Percentiles rank a stretch among this genome's conserved stretches.
Conservation (phyloP, 805 yeast species). For the Maudiozyma turicensis region DNA sequence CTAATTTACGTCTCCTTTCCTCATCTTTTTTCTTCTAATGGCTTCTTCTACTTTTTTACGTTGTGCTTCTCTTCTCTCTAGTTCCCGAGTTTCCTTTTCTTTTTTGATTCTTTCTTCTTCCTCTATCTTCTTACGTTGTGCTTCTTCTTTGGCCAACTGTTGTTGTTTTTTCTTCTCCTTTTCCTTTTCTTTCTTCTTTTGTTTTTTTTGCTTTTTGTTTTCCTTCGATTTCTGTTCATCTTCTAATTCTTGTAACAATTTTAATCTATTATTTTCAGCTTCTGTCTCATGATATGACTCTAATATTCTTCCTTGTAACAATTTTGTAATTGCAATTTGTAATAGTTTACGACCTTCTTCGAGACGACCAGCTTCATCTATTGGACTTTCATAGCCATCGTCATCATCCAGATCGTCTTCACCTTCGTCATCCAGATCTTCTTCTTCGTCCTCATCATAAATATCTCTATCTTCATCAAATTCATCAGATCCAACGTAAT, state of each 20-base stretch:
- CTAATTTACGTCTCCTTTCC: constrained; percentile 32
- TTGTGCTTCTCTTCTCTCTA: constrained; percentile 32
- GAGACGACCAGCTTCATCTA: constrained; percentile 55
- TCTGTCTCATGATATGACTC: constrained; percentile 70
- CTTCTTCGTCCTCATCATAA: constrained; percentile 7
- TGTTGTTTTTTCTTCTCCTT: constrained; percentile 58
- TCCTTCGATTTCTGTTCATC: constrained; percentile 57
- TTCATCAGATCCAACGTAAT: neutral
- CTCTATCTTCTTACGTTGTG: constrained; percentile 44
- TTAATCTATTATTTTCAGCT: constrained; percentile 62
- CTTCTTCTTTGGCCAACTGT: constrained; percentile 57
- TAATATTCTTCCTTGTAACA: constrained; percentile 64
- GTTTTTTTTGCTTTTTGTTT: constrained; percentile 57
- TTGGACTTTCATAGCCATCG: constrained; percentile 28
- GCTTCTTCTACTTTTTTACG: constrained; percentile 34
- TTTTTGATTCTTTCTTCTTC: constrained; percentile 41
- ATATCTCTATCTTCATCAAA: constrained; percentile 8
- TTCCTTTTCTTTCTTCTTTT: constrained; percentile 55
- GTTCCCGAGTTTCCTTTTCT: constrained; percentile 35
- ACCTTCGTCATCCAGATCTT: constrained; percentile 9
- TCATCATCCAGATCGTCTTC: constrained; percentile 15
- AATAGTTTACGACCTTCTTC: constrained; percentile 74
- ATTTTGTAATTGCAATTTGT: constrained; percentile 68
- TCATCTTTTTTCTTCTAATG: constrained; percentile 31
- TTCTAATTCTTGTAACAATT: constrained; percentile 57